Evolutionary conservation across 2,329 filamentous ascomycete genomes (phyloP).

Genomic region (Clarireedia monteithiana): DNA sequence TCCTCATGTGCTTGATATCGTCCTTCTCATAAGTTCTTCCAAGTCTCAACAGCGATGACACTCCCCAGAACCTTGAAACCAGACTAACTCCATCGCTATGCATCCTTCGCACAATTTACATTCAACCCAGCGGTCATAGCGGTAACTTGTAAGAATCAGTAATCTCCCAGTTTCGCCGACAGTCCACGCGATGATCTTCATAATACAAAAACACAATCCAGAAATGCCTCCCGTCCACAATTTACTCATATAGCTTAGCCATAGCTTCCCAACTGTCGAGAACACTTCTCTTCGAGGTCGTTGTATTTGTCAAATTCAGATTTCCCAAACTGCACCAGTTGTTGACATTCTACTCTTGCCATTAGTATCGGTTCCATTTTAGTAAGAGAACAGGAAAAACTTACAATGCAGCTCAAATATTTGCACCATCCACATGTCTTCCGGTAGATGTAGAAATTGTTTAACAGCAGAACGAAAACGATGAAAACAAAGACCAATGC

Average conservation of each 20-base stretch:
- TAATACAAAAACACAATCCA: background rate
- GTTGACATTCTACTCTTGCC: constrained; percentile 65
- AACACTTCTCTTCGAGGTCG: constrained; percentile 17
- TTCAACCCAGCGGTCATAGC: no score
- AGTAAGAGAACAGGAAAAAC: constrained; percentile 32
- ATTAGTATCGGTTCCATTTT: constrained; percentile 4
- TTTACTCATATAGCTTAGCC: constrained; percentile 16
- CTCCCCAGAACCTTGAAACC: no score
- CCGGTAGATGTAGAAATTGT: constrained; percentile 82
- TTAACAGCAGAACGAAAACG: constrained; percentile 76
- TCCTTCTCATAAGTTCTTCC: no score
- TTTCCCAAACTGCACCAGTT: constrained; percentile 53
- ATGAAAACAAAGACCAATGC: constrained; percentile 74
- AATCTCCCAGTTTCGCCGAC: background rate
- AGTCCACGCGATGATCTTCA: background rate
- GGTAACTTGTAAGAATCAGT: no score
- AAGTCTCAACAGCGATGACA: no score
- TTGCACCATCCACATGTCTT: constrained; percentile 87
- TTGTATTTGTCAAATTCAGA: constrained; percentile 15
- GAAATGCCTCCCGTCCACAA: background rate
- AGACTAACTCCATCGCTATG: no score
- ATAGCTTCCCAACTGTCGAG: constrained; percentile 20
- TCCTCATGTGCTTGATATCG: no score
- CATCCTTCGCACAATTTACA: background rate
- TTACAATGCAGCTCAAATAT: constrained; percentile 85